phyloP scores from a whole-genome alignment of 208 protist genomes.

The Jaenimonas drosophilae region DNA sequence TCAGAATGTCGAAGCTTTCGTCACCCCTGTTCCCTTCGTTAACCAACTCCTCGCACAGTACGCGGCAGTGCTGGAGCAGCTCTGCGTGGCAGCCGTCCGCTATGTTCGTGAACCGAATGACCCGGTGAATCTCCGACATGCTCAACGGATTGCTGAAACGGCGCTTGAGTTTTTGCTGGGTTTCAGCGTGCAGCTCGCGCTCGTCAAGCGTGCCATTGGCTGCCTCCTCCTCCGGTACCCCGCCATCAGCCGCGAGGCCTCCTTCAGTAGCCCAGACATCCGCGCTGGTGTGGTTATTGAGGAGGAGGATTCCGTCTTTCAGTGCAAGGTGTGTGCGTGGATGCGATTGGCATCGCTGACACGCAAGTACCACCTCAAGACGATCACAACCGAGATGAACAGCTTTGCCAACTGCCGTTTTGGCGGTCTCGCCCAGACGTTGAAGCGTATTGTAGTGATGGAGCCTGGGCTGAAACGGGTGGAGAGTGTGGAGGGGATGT shows the following conservation, averaged over 20 bases:
- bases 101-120: conserved; percentile 48
- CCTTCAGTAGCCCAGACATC: too few species aligned
- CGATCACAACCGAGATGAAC: conserved; percentile 58
- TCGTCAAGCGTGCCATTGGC: conserved; percentile 29
- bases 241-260: too few species aligned
- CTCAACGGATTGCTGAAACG: conserved; percentile 21
- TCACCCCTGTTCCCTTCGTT: conserved; percentile 54
- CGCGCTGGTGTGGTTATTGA: too few species aligned
- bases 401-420: conserved; percentile 52
- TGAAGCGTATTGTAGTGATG: conserved; percentile 19
- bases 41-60: conserved; percentile 59
- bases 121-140: conserved; percentile 34
- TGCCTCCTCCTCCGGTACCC: background rate
- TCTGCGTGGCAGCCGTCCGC: conserved; percentile 64
- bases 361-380: conserved; percentile 35
- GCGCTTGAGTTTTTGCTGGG: conserved; percentile 50
- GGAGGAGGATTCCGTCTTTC: conserved; percentile 21
- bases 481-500: conserved; percentile 47
- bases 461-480: conserved; percentile 29
- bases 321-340: conserved; percentile 47
- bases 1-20: conserved; percentile 31
- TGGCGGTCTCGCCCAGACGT: conserved; percentile 14
- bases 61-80: conserved; percentile 41
- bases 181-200: conserved; percentile 47
- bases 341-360: conserved; percentile 28